A percentile compares a stretch with the other conserved stretches of the same genome.
Conservation (phyloP, 2,329 filamentous ascomycete species). For the Alternaria viburni region DNA sequence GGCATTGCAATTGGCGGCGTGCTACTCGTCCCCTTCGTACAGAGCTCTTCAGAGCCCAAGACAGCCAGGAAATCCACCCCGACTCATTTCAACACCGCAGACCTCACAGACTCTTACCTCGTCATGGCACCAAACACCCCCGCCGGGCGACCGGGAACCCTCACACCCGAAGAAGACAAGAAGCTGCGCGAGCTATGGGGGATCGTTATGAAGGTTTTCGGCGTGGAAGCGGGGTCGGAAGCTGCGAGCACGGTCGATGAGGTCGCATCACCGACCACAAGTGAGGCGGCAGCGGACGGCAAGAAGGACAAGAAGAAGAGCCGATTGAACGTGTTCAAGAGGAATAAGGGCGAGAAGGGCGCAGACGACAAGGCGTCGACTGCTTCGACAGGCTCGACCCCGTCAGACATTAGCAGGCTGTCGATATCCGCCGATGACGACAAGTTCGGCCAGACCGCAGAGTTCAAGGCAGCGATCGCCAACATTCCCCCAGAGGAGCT, state of each 20-base stretch:
- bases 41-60: constrained; percentile 12
- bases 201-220: constrained; percentile 76
- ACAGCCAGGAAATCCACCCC: constrained; percentile 11
- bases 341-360: constrained; percentile 60
- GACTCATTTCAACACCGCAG: constrained; percentile 25
- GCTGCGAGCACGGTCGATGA: constrained; percentile 20
- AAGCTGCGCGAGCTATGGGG: constrained; percentile 90
- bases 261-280: constrained; percentile 12
- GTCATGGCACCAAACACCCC: constrained; percentile 53
- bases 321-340: constrained; percentile 71
- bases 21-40: constrained; percentile 32
- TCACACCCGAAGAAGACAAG: constrained; percentile 86
- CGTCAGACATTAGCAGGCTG: constrained; percentile 39
- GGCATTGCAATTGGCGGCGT: constrained; percentile 43
- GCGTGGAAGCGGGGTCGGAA: constrained; percentile 50
- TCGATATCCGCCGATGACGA: constrained; percentile 66
- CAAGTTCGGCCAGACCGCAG: constrained; percentile 89
- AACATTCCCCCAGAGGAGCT: constrained; percentile 79
- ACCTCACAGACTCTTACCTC: constrained; percentile 40
- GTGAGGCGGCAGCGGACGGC: constrained; percentile 22
- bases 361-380: constrained; percentile 42
- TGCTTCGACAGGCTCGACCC: constrained; percentile 29
- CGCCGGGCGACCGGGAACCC: constrained; percentile 80
- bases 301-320: constrained; percentile 76
- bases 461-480: constrained; percentile 81